Evolutionary conservation across 352 stramenopile species (phyloP).

Genomic region (Aphanomyces euteiches): DNA sequence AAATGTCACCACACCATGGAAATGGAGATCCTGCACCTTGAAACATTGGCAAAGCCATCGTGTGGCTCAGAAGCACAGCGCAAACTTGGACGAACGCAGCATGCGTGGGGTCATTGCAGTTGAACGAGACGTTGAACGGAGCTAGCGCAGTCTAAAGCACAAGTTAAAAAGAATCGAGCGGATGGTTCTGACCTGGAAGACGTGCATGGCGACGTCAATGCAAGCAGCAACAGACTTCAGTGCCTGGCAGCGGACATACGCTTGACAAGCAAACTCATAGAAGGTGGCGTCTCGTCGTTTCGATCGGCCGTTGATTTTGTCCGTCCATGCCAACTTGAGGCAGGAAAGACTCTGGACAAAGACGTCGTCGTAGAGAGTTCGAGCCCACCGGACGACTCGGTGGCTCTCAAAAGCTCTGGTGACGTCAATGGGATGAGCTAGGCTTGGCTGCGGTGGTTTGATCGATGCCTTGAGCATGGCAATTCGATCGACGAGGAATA

Average conservation of each 20-base stretch:
- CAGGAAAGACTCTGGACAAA: conserved; percentile 4
- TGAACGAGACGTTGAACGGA: background rate
- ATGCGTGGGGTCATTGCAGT: background rate
- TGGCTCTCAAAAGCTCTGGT: conserved; percentile 8
- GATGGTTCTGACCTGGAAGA: conserved; percentile 3
- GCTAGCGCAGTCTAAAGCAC: too few relatives aligned
- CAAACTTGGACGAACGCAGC: background rate
- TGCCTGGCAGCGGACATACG: conserved; percentile 3
- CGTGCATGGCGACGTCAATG: background rate
- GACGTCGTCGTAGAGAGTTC: background rate
- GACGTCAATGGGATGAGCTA: background rate
- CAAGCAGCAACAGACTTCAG: background rate
- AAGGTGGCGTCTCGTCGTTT: conserved; percentile 3
- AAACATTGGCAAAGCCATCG: background rate
- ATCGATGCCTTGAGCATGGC: conserved; percentile 2
- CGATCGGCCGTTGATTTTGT: background rate
- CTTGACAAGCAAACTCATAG: background rate
- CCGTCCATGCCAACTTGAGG: background rate
- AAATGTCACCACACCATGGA: too few relatives aligned
- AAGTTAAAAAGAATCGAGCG: background rate
- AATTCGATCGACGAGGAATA: conserved; percentile 9
- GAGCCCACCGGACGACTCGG: conserved; percentile 6
- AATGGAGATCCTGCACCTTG: background rate
- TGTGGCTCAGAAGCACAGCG: conserved; percentile 3
- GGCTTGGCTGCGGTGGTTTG: conserved; percentile 12